These are phyloP conservation scores for Colletotrichum orchidophilum DNA, from an alignment of 2,329 filamentous ascomycete species.

Conservation along the genomic window DNA sequence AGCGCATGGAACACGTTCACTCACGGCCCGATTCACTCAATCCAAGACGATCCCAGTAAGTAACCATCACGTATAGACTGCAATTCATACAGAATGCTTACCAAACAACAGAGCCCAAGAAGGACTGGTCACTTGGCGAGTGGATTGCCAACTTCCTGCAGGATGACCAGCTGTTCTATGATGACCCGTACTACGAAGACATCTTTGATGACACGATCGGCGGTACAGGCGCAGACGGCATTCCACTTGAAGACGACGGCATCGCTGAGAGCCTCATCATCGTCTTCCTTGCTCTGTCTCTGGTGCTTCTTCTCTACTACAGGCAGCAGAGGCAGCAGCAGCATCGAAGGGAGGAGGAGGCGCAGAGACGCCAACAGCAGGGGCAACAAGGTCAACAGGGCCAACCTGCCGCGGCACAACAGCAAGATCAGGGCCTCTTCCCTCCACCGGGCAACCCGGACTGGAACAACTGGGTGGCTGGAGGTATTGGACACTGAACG, in stretches of 20 bases:
- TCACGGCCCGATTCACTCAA: conserved; percentile 89
- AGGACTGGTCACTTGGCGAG: conserved; percentile 81
- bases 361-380: conserved; percentile 41
- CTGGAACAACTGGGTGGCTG: conserved; percentile 70
- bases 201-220: conserved; percentile 65
- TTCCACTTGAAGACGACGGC: conserved; percentile 74
- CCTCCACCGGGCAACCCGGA: conserved; percentile 73
- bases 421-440: conserved; percentile 42
- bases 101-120: conserved; percentile 65
- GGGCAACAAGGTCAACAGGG: conserved; percentile 36
- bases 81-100: conserved; percentile 39
- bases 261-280: conserved; percentile 88
- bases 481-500: conserved; percentile 69
- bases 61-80: conserved; percentile 13
- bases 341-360: conserved; percentile 52
- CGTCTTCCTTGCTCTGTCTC: conserved; percentile 75
- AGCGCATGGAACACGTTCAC: conserved; percentile 97
- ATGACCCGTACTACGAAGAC: conserved; percentile 65
- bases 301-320: conserved; percentile 85
- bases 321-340: conserved; percentile 74
- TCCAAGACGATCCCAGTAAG: conserved; percentile 87
- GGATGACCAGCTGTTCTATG: conserved; percentile 72
- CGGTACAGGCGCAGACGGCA: conserved; percentile 64
- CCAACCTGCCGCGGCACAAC: conserved; percentile 41
- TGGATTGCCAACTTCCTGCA: conserved; percentile 90